Evolutionary conservation across 768 basidiomycete species (phyloP).

Genomic region (Tulasnella sp.): DNA sequence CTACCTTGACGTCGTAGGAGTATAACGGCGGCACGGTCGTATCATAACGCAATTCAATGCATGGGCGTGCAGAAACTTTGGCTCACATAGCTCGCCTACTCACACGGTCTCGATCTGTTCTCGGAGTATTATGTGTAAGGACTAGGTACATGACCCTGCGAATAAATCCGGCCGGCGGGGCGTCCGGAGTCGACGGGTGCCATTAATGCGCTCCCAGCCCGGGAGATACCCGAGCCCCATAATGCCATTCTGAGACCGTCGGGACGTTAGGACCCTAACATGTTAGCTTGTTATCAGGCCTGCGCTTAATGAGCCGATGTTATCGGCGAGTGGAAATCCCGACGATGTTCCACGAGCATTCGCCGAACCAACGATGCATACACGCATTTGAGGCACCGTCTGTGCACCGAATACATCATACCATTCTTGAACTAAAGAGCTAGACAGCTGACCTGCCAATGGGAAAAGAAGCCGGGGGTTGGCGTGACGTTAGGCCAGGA

Average conservation of each 20-base stretch:
- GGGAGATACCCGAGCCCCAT: background rate
- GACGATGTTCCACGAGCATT: conserved; percentile 10
- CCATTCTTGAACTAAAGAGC: background rate
- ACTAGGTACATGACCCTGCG: background rate
- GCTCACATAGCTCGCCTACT: background rate
- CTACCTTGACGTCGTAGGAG: background rate
- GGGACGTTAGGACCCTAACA: background rate
- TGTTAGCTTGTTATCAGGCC: background rate
- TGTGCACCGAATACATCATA: background rate
- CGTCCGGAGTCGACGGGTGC: background rate
- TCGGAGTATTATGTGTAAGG: background rate
- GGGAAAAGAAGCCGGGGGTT: background rate
- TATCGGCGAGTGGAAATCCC: background rate
- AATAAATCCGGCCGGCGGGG: background rate
- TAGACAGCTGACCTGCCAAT: background rate
- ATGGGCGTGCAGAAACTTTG: background rate
- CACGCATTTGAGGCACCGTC: background rate
- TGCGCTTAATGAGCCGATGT: background rate
- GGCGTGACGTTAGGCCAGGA: background rate
- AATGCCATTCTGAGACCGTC: background rate
- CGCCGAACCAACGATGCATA: background rate
- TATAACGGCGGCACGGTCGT: background rate
- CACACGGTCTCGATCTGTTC: background rate
- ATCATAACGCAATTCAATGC: background rate
- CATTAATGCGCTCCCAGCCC: background rate